A percentile compares a stretch with the other conserved stretches of the same genome.
These are phyloP conservation scores for Zygoascus biomembranicola DNA, from an alignment of 805 yeast genomes.

Conservation along the genomic window DNA sequence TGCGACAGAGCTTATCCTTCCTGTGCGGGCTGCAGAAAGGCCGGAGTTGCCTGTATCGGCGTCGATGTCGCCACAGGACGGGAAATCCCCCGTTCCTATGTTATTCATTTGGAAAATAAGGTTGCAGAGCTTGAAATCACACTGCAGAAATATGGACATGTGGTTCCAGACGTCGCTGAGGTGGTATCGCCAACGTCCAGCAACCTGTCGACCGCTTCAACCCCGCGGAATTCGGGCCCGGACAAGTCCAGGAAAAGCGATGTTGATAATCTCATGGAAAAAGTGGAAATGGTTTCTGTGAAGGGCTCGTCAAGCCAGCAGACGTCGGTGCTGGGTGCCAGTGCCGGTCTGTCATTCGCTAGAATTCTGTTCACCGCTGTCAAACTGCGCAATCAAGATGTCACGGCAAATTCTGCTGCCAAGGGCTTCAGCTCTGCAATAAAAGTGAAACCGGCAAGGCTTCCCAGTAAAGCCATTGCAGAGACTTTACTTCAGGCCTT, in stretches of 20 bases:
- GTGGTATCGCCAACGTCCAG: not conserved
- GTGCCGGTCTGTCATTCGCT: constrained; percentile 61
- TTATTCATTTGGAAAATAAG: constrained; percentile 61
- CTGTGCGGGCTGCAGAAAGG: constrained; percentile 54
- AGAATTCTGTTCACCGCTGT: constrained; percentile 71
- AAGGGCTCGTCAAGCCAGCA: constrained; percentile 14
- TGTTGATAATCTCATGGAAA: constrained; percentile 16
- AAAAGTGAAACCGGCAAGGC: constrained; percentile 34
- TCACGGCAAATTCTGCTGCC: constrained; percentile 18
- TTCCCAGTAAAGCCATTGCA: constrained; percentile 69
- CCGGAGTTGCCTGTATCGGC: constrained; percentile 69
- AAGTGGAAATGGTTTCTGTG: constrained; percentile 23
- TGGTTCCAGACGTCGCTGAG: not conserved
- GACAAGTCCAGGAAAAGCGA: constrained; percentile 13
- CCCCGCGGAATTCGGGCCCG: not conserved
- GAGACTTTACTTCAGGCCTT: constrained; percentile 53
- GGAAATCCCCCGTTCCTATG: constrained; percentile 67
- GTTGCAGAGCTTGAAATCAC: constrained; percentile 47
- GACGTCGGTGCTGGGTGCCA: constrained; percentile 24
- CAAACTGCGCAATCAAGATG: constrained; percentile 30
- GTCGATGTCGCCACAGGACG: constrained; percentile 84
- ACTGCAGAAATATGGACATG: constrained; percentile 35
- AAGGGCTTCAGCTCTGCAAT: constrained; percentile 2
- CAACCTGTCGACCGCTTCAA: not conserved
- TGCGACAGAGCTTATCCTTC: constrained; percentile 65